A percentile compares a stretch with the other conserved stretches of the same genome.
Evolutionary conservation across 2,329 filamentous ascomycete genomes (phyloP).

Genomic region (Grosmannia serpens): DNA sequence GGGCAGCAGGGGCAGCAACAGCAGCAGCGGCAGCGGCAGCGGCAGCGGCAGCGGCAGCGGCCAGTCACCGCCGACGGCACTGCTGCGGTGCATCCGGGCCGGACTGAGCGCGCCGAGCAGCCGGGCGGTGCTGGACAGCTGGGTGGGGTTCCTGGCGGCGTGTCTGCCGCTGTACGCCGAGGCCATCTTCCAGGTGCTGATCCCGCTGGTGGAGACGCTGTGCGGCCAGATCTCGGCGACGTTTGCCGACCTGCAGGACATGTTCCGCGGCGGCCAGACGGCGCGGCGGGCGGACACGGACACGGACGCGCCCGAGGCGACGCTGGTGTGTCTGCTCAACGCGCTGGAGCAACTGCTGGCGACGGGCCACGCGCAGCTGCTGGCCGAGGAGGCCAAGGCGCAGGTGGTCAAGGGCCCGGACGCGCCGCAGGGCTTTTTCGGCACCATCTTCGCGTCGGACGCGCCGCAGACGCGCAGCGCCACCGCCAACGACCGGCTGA

Average conservation of each 20-base stretch:
- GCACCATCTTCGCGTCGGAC: conserved; percentile 80
- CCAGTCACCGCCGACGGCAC: conserved; percentile 46
- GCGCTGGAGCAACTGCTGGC: conserved; percentile 86
- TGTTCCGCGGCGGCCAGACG: conserved; percentile 34
- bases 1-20: too few species aligned
- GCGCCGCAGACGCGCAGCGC: conserved; percentile 63
- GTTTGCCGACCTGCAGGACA: conserved; percentile 58
- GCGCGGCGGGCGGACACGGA: conserved; percentile 13
- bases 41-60: conserved; percentile 15
- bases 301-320: conserved; percentile 49
- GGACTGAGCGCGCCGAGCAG: conserved; percentile 68
- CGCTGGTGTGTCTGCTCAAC: conserved; percentile 76
- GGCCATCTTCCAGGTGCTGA: conserved; percentile 77
- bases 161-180: conserved; percentile 75
- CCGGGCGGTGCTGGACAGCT: conserved; percentile 73
- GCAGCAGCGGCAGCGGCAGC: too few species aligned
- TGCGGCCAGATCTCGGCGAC: conserved; percentile 64
- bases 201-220: conserved; percentile 83
- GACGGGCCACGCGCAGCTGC: conserved; percentile 69
- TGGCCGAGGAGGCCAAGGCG: conserved; percentile 61
- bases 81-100: conserved; percentile 76
- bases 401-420: conserved; percentile 66
- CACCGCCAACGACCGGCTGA: conserved; percentile 87
- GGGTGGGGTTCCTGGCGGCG: conserved; percentile 76
- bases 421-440: conserved; percentile 78